These are phyloP conservation scores for Lumnitzera racemosa DNA, from an alignment of 345 rosid species.

Conservation along the genomic window DNA sequence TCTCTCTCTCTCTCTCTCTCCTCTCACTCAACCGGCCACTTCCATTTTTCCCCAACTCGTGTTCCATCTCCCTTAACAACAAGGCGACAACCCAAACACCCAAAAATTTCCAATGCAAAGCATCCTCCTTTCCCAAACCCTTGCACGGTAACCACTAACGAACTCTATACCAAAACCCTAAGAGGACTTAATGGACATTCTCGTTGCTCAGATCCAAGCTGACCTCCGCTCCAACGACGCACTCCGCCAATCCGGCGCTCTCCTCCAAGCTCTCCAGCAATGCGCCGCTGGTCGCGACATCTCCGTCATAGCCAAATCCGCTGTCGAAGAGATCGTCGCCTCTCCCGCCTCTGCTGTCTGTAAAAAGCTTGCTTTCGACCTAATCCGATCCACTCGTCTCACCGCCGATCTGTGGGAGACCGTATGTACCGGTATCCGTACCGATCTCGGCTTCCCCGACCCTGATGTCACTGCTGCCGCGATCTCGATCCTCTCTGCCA, in stretches of 20 bases:
- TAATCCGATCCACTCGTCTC: conserved; percentile 91
- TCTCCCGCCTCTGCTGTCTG: conserved; percentile 95
- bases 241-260: conserved; percentile 87
- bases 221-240: conserved; percentile 99
- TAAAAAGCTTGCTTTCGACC: conserved; percentile 91
- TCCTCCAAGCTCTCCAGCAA: conserved; percentile 91
- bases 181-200: conserved; percentile 57
- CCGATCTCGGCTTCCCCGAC: conserved; percentile 89
- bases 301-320: conserved; percentile 81
- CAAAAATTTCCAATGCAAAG: too few relatives aligned
- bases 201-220: conserved; percentile 96
- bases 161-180: too few relatives aligned
- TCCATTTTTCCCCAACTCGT: too few relatives aligned
- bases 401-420: conserved; percentile 96
- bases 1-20: too few relatives aligned
- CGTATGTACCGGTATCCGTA: conserved; percentile 66
- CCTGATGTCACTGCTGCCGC: conserved; percentile 94
- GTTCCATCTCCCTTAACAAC: too few relatives aligned
- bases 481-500: conserved; percentile 78
- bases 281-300: conserved; percentile 94
- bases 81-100: too few relatives aligned
- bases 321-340: conserved; percentile 91
- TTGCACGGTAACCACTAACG: too few relatives aligned
- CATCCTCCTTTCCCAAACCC: too few relatives aligned
- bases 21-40: too few relatives aligned